A percentile compares a stretch with the other conserved stretches of the same genome.
Conservation (phyloP, 1,139 yeast species). For the Lizanozyma gosingica region DNA sequence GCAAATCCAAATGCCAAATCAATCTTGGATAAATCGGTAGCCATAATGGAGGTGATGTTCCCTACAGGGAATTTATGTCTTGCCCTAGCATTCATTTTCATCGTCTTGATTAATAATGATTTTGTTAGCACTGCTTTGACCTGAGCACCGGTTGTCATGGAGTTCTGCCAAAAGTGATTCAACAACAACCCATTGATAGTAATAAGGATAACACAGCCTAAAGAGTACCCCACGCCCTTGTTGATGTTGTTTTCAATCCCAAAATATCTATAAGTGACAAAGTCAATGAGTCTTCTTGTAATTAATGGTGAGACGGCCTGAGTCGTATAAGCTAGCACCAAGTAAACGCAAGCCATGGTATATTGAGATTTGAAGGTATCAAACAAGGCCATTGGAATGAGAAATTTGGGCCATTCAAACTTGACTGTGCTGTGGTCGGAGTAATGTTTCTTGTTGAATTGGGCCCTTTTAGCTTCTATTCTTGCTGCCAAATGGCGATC, state of each 20-base stretch:
- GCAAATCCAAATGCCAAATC: conserved; percentile 41
- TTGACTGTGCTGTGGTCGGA: conserved; percentile 14
- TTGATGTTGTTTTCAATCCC: conserved; percentile 25
- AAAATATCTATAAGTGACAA: conserved; percentile 28
- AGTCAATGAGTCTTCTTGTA: conserved; percentile 30
- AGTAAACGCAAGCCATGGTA: conserved; percentile 22
- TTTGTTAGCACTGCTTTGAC: conserved; percentile 33
- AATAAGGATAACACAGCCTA: conserved; percentile 32
- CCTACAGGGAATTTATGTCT: conserved; percentile 30
- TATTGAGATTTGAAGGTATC: conserved; percentile 33
- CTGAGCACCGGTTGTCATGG: conserved; percentile 43
- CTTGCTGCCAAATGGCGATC: conserved; percentile 17
- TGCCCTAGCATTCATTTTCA: conserved; percentile 26
- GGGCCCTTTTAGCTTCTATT: conserved; percentile 15
- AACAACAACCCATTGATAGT: conserved; percentile 33
- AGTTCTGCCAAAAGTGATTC: conserved; percentile 36
- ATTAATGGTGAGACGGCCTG: conserved; percentile 36
- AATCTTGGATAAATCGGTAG: conserved; percentile 38
- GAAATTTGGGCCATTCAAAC: conserved; percentile 28
- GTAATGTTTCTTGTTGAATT: conserved; percentile 11
- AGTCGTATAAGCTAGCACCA: conserved; percentile 29
- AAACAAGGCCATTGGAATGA: conserved; percentile 28
- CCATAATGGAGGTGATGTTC: conserved; percentile 34
- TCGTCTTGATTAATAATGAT: conserved; percentile 29
- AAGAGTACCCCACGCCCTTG: conserved; percentile 33